These are phyloP conservation scores for Berberis vulgaris DNA, from an alignment of 164 flowering plant genomes.

Conservation along the genomic window DNA sequence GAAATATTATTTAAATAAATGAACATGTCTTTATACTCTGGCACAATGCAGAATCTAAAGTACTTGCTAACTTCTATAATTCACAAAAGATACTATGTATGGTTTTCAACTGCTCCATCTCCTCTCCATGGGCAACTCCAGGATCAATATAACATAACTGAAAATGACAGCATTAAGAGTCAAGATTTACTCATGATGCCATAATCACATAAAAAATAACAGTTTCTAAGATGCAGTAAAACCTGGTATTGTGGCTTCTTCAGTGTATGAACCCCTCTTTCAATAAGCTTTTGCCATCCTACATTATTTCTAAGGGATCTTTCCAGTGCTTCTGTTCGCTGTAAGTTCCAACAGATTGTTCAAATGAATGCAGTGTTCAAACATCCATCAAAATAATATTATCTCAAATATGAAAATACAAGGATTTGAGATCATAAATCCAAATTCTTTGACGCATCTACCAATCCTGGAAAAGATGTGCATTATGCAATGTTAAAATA, in stretches of 20 bases:
- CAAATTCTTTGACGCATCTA: too few species aligned
- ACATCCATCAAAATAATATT: background rate
- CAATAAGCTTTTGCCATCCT: slow-evolving; percentile 77
- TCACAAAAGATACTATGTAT: slow-evolving; percentile 43
- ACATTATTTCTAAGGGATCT: slow-evolving; percentile 43
- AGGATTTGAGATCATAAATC: too few species aligned
- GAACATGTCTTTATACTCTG: too few species aligned
- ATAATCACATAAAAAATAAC: too few species aligned
- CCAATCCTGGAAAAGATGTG: too few species aligned
- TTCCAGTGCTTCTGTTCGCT: slow-evolving; percentile 65
- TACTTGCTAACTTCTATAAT: slow-evolving; percentile 16
- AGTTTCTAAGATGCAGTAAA: slow-evolving; percentile 1
- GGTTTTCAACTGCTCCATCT: slow-evolving; percentile 63
- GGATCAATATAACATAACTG: slow-evolving; percentile 72
- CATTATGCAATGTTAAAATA: too few species aligned
- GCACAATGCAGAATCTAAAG: too few species aligned
- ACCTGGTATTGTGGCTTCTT: slow-evolving; percentile 90
- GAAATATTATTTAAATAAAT: too few species aligned
- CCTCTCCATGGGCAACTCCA: slow-evolving; percentile 53
- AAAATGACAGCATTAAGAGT: too few species aligned
- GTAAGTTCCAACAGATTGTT: slow-evolving; percentile 6
- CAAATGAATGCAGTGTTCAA: background rate
- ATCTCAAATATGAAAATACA: too few species aligned
- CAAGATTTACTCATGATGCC: too few species aligned
- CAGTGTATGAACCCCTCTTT: slow-evolving; percentile 82